Evolutionary conservation across 78 protist species (phyloP), one percentile per base, ranked within the genome.

Genomic region (Cavenderia fasciculata): DNA sequence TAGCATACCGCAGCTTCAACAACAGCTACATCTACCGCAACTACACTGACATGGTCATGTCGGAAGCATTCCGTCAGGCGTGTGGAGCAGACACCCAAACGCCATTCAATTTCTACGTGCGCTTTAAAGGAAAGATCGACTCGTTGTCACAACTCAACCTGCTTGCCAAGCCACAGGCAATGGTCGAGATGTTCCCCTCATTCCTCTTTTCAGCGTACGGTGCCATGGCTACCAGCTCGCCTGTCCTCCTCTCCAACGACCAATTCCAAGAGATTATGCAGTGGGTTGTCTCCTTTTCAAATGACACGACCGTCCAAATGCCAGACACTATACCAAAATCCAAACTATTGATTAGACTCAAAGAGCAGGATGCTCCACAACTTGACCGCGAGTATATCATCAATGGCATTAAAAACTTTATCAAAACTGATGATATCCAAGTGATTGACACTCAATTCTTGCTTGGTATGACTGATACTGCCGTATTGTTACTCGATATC

Each of bases 151-250:
- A 29, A 14, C 27, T 89, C 6, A 89, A 62, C 23, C 78, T 72
- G 1, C 77, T 91, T 0, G 90, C 70, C 19, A 91, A 91, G 38
- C 56, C 76, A 12, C 77, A 75, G 34, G 72, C 90, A 33, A 71
- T 92, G 92, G 79, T 85, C 5, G 25, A 63, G 14, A 62, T 87
- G 84, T 21, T 85, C 23, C 95, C 97, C 0, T 93, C 97, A 12
- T 96, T 85, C 92, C 61, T 92, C 61, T 94, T 77, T 46, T 89
- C 96, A 25, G 18, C 94, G 8, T 95, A 94, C 63, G 59, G 86
- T 1, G 62, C 65, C 21, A 46, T 71, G 10, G 41, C 94, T 14
- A 41, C 21, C 14, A 16, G 61, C 18, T 63, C 94, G 0, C 95
- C 96, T 3, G 87, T 94, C 1, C 43, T 96, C 23, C 36, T 95